Conservation (phyloP, 164 flowering plant species). For the Kalanchoe fedtschenkoi region DNA sequence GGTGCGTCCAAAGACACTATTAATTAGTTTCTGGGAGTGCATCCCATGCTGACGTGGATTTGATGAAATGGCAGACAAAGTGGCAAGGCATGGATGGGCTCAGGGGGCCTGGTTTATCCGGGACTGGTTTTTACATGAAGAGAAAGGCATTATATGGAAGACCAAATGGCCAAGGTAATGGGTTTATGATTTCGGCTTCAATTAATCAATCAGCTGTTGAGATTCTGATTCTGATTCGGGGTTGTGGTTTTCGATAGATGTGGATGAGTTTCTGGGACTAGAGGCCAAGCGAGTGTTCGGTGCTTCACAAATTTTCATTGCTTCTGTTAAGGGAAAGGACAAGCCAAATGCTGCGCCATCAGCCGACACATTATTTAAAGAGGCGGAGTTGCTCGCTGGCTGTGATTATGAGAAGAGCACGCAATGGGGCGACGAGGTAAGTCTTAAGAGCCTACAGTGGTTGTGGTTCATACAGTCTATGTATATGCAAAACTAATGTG, state of each 20-base stretch:
- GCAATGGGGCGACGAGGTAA: constrained; percentile 43
- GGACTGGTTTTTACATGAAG: constrained; percentile 34
- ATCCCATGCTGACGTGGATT: too few species aligned
- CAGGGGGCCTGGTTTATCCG: constrained; percentile 28
- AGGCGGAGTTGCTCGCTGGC: constrained; percentile 28
- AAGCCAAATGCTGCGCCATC: background rate
- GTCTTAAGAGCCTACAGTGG: background rate
- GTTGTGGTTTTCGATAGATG: too few species aligned
- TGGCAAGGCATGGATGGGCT: constrained; percentile 39
- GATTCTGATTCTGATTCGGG: too few species aligned
- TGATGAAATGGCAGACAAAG: too few species aligned
- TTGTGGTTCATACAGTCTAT: background rate
- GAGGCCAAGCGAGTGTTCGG: too few species aligned
- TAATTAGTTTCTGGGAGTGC: background rate
- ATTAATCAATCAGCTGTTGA: constrained; percentile 13
- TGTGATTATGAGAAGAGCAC: constrained; percentile 28
- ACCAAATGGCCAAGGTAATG: too few species aligned
- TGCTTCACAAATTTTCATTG: too few species aligned
- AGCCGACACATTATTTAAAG: constrained; percentile 4
- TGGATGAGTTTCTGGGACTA: too few species aligned
- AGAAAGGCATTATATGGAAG: constrained; percentile 27
- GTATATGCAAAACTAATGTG: background rate
- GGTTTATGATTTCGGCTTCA: background rate
- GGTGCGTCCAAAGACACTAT: constrained; percentile 9
- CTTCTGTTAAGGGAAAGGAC: constrained; percentile 11